These are phyloP conservation scores for Cafeteria roenbergensis DNA, from an alignment of 108 stramenopile species.

Conservation along the genomic window DNA sequence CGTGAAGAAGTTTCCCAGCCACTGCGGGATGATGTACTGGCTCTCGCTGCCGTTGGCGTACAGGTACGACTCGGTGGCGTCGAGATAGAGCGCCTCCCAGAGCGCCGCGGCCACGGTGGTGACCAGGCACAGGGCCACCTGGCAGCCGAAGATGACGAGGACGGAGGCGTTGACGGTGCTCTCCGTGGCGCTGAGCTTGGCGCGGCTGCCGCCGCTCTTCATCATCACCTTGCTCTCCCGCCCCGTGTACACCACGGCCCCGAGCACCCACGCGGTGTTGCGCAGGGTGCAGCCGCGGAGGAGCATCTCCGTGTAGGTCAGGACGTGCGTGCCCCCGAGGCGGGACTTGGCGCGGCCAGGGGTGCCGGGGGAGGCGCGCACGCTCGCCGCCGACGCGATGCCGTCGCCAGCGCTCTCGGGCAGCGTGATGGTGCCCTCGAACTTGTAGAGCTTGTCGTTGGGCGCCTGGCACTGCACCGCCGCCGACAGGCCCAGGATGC, in stretches of 20 bases:
- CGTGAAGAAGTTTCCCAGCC: constrained; percentile 59
- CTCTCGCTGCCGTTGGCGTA: not conserved
- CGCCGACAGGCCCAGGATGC: not conserved
- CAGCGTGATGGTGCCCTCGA: constrained; percentile 21
- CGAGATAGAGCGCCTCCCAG: constrained; percentile 18
- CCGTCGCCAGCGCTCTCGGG: too few relatives aligned
- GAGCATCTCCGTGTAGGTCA: constrained; percentile 49
- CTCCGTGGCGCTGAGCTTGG: constrained; percentile 79
- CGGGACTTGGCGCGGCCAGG: too few relatives aligned
- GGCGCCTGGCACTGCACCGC: constrained; percentile 9
- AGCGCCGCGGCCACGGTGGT: constrained; percentile 24
- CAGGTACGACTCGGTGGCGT: constrained; percentile 33
- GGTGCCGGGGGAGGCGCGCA: too few relatives aligned
- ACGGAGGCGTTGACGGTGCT: constrained; percentile 31
- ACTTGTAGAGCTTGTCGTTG: constrained; percentile 13
- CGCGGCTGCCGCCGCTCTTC: constrained; percentile 72
- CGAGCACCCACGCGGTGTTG: constrained; percentile 88
- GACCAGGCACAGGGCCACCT: constrained; percentile 24
- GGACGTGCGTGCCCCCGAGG: not conserved
- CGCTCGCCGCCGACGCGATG: too few relatives aligned
- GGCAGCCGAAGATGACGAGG: constrained; percentile 27
- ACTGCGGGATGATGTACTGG: constrained; percentile 16
- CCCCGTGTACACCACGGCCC: constrained; percentile 82
- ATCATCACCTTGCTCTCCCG: constrained; percentile 76
- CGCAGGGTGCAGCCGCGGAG: constrained; percentile 78